phyloP scores from a whole-genome alignment of 2,329 filamentous ascomycete species.

The Claviceps sp. region DNA sequence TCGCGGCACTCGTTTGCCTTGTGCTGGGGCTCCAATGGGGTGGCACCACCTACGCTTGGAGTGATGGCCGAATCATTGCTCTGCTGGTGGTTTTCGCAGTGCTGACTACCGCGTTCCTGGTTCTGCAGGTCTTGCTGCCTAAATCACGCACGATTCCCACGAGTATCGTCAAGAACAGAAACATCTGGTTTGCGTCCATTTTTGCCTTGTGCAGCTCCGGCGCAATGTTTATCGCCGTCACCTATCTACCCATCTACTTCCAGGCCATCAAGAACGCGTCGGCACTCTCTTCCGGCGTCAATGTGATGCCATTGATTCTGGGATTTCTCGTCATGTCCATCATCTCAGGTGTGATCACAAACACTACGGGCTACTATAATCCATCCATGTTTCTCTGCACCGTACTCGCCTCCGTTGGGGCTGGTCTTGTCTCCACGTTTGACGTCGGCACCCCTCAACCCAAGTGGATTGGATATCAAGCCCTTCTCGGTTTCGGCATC shows the following conservation, averaged over 20 bases:
- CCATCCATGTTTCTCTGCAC: conserved; percentile 27
- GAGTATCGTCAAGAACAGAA: conserved; percentile 26
- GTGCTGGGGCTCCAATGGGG: conserved; percentile 38
- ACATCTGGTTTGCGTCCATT: conserved; percentile 22
- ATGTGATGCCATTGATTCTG: conserved; percentile 24
- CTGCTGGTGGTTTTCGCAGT: conserved; percentile 20
- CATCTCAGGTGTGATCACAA: not conserved
- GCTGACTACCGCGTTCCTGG: conserved; percentile 22
- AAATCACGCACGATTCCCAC: conserved; percentile 15
- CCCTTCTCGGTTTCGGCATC: conserved; percentile 24
- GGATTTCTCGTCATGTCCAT: conserved; percentile 15
- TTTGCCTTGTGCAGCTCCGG: conserved; percentile 26
- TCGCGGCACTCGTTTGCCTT: conserved; percentile 29
- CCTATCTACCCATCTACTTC: conserved; percentile 33
- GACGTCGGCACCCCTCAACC: conserved; percentile 17
- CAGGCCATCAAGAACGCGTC: conserved; percentile 28
- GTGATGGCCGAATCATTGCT: conserved; percentile 11
- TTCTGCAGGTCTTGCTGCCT: conserved; percentile 24
- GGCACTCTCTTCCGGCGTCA: conserved; percentile 28
- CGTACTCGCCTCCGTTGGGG: conserved; percentile 21
- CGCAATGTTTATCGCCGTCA: conserved; percentile 19
- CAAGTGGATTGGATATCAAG: conserved; percentile 33
- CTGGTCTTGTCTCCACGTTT: conserved; percentile 30
- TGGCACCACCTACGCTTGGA: conserved; percentile 21
- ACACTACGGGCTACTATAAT: conserved; percentile 27